Conservation (phyloP, 202 grass and related monocot species). For the Cymbopogon flexuosus region DNA sequence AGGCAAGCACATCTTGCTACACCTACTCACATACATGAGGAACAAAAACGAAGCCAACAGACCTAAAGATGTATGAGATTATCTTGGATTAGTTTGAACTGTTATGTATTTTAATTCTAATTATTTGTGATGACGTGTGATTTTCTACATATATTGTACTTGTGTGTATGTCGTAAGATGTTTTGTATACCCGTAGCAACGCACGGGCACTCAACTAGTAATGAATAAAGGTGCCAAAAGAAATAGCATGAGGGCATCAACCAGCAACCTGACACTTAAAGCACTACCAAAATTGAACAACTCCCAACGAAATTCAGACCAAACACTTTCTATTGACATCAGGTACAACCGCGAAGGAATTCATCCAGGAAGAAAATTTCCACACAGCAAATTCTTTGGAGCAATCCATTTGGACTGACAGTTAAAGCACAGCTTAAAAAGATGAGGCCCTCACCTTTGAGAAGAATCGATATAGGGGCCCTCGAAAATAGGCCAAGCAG, state of each 20-base stretch:
- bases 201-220: no score
- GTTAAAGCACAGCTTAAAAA: not conserved
- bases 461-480: constrained; percentile 45
- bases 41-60: no score
- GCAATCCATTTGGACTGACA: not conserved
- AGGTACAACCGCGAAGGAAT: not conserved
- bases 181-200: no score
- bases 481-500: constrained; percentile 70
- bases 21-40: no score
- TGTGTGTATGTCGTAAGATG: no score
- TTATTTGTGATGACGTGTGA: no score
- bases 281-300: not conserved
- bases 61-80: no score
- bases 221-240: not conserved
- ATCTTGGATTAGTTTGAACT: no score
- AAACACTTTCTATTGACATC: not conserved
- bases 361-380: not conserved
- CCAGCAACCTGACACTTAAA: not conserved
- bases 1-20: no score
- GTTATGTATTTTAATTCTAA: no score
- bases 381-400: not conserved
- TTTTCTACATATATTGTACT: not conserved
- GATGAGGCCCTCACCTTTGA: constrained; percentile 28
- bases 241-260: not conserved
- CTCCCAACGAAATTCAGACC: not conserved